Base-by-base conservation (phyloP, 805 yeast species). In the Candida insectorum region DNA sequence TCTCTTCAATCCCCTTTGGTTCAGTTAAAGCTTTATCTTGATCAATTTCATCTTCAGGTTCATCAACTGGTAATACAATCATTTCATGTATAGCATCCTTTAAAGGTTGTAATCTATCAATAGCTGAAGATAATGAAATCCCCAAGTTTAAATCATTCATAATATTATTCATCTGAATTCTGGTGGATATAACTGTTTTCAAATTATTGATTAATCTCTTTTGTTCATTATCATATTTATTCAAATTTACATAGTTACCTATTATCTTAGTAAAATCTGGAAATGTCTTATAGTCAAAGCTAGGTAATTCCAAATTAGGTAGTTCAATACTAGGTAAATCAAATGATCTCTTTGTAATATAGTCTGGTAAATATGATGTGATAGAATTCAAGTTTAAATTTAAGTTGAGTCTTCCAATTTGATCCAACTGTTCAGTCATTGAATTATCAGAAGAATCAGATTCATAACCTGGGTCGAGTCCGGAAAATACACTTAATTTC, bases 1-100 rank as follows among this genome's bases (percentile, higher is more conserved):
- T 75, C 4, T 62, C 61, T 9, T 60, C 65, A 11, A 77, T 74
- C 0, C 78, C 81, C n/a, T 58, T 68, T 0, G 84, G 82, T 41
- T 75, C 83, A 4, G 75, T 64, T 4, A 20, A 41, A 8, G 24
- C 31, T 11, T 20, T 15, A 3, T 16, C n/a, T 9, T 22, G 23
- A 8, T 20, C 24, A 24, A 26, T 28, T 5, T 33, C 41, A 8
- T 34, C 43, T 12, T 40, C 36, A 27, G 42, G 52, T 24, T 75
- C 80, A 17, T 73, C 81, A 10, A 64, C 69, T 0, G 79, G 80
- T 26, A 73, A 56, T 12, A 71, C 58, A 8, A 75, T 60, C 8
- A 74, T 62, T 24, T 66, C 67, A 41, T 71, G 69, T 21, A 75
- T 60, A 18, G 73, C 58, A 34, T 67, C 55, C 44, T 69, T 56